Evolutionary conservation across 2,329 filamentous ascomycete species (phyloP).

Genomic region (Lachnellula occidentalis): DNA sequence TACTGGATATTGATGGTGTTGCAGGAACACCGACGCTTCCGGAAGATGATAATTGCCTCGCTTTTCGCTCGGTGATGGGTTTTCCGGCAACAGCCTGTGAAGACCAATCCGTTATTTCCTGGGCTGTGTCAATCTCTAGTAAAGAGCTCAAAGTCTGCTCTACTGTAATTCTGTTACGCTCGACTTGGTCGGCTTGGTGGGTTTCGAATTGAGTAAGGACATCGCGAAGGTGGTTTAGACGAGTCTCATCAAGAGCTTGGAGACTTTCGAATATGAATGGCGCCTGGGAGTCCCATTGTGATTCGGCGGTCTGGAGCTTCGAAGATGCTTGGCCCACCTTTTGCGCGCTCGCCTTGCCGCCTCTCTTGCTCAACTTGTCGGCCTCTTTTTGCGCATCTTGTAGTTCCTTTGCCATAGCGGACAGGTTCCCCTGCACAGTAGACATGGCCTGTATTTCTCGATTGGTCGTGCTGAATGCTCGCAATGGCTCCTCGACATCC

Average conservation of each 20-base stretch:
- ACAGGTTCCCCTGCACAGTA: slow-evolving; percentile 75
- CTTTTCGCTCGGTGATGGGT: slow-evolving; percentile 27
- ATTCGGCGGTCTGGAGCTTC: slow-evolving; percentile 69
- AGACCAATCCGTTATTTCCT: slow-evolving; percentile 76
- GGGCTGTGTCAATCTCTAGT: slow-evolving; percentile 78
- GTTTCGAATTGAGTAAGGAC: slow-evolving; percentile 89
- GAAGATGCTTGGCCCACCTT: slow-evolving; percentile 72
- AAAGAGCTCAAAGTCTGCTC: slow-evolving; percentile 77
- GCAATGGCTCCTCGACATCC: slow-evolving; percentile 80
- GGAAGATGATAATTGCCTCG: slow-evolving; percentile 25
- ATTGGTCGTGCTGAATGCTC: slow-evolving; percentile 66
- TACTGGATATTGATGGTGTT: not conserved
- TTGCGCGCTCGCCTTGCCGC: slow-evolving; percentile 65
- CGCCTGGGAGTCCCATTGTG: slow-evolving; percentile 90
- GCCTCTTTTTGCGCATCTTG: slow-evolving; percentile 78
- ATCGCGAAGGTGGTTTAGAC: slow-evolving; percentile 85
- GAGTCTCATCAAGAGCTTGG: slow-evolving; percentile 82
- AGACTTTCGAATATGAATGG: slow-evolving; percentile 92
- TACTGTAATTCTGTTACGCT: slow-evolving; percentile 66
- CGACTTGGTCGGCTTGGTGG: slow-evolving; percentile 81
- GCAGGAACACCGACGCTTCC: slow-evolving; percentile 10
- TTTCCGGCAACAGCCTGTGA: slow-evolving; percentile 35
- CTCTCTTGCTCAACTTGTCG: slow-evolving; percentile 80
- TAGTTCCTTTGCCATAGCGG: slow-evolving; percentile 75
- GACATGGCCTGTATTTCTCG: slow-evolving; percentile 74